Base-by-base conservation (phyloP, 768 basidiomycete genomes). In the Floccularia luteovirens region DNA sequence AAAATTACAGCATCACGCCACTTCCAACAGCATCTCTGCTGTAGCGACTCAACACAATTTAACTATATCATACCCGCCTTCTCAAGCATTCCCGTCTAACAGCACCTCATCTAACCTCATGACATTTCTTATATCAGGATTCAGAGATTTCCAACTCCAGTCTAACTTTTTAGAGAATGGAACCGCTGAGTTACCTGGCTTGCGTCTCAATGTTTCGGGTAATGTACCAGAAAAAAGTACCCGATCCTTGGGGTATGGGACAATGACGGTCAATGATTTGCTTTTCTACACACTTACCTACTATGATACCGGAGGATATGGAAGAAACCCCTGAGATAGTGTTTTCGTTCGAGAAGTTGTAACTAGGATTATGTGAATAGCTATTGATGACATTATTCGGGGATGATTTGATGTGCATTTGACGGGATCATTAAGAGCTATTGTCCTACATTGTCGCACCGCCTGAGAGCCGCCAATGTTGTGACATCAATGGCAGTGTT, bases 241-340 rank as follows among this genome's bases (percentile, higher is more conserved):
- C 2, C 32, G 54, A 16, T 28, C 48, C 5, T 37, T 60, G 20
- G 28, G 44, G 4, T 60, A 56, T 39, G 55, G 53, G 1, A 33
- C 27, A 16, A 50, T 45, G 16, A 36, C 42, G 28, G 39, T 60
- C 24, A 55, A 56, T 32, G 48, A 52, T 31, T 24, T 58, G 25
- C 16, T 28, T 23, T 58, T 53, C 35, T 60, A 60, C 31, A 60
- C 57, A 39, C 38, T 60, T 31, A 60, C 58, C 13, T 58, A 48
- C 21, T 10, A 31, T 19, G n/a, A 43, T 52, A 23, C 47, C 50
- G 3, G 47, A 48, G 0, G 44, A 36, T 10, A 30, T 44, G 11
- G 46, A 19, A 16, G 46, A 44, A 16, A 5, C 36, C 24, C 21
- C 10, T n/a, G 17, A 17, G 8, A 34, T 34, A 10, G 17, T 34